phyloP scores from a whole-genome alignment of 192 early-diverging fungal species.

The Coemansia sp. region DNA sequence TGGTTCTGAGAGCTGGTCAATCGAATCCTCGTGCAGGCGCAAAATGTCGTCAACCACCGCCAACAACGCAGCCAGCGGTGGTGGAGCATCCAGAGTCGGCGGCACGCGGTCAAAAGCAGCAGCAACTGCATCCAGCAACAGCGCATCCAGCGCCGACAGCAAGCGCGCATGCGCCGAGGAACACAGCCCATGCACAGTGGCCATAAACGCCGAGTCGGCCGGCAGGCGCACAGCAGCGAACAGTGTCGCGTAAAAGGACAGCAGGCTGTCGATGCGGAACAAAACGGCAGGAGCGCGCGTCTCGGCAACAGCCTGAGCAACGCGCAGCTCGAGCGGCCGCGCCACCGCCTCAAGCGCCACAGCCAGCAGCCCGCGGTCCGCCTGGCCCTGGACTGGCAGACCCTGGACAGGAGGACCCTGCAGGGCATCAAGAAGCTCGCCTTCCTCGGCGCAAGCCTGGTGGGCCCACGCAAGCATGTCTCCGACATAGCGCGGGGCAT shows the following conservation, averaged over 20 bases:
- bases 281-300: slow-evolving; percentile 19
- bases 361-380: slow-evolving; percentile 21
- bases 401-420: slow-evolving; percentile 1
- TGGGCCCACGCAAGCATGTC: slow-evolving; percentile 99
- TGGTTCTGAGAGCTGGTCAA: not conserved
- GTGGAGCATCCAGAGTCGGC: slow-evolving; percentile 36
- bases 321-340: slow-evolving; percentile 47
- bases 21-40: slow-evolving; percentile 24
- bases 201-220: slow-evolving; percentile 24
- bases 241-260: slow-evolving; percentile 34
- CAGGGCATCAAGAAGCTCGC: slow-evolving; percentile 78
- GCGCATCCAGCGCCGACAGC: slow-evolving; percentile 1
- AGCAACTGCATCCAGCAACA: slow-evolving; percentile 7
- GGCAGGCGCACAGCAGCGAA: slow-evolving; percentile 19
- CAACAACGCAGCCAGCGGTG: slow-evolving; percentile 21
- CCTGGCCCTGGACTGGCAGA: not conserved
- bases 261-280: slow-evolving; percentile 31
- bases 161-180: slow-evolving; percentile 7
- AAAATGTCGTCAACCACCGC: slow-evolving; percentile 22
- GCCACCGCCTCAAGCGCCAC: slow-evolving; percentile 29
- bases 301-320: slow-evolving; percentile 30
- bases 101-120: slow-evolving; percentile 27
- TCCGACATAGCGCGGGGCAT: slow-evolving; percentile 89
- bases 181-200: slow-evolving; percentile 11
- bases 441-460: slow-evolving; percentile 85